Base-by-base conservation (phyloP, 257 asterid genomes). In the Datura wrightii region DNA sequence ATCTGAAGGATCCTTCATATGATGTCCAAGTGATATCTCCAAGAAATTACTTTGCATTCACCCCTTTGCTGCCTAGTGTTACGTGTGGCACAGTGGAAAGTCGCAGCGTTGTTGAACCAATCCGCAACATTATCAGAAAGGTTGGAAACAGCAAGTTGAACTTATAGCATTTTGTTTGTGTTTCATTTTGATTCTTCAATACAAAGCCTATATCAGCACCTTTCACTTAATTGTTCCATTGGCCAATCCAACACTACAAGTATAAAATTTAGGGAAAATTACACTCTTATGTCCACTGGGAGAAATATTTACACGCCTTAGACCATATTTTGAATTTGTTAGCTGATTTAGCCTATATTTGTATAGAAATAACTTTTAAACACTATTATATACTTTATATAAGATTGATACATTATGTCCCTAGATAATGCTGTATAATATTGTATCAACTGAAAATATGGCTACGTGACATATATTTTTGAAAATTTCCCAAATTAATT, bases 1-100 rank as follows among this genome's bases (percentile, higher is more conserved):
- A 85, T 87, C 89, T 94, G 79, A 96, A 93, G 84, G 90, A 90
- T 83, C 82, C 99, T 83, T 89, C 93, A 1, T 94, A 94, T 71
- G 95, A 96, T 70, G 93, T 96, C 79, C 97, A 94, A 87, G 98
- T 96, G 85, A 94, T 96, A 88, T 96, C 99, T 52, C 98, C 99
- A 6, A 97, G 98, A 80, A 96, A 96, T 89, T 94, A 94, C 89
- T 96, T 94, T 53, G 97, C 98, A 10, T 96, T 96, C 90, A 96
- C 97, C 65, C 99, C 99, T 53, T 88, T 96, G 89, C 93, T 96
- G 82, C 98, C 98, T 66, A 93, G 99, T 86, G 99, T 96, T 85
- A 94, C 99, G 6, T 91, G 97, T 82, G 99, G 99, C 84, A 93
- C 99, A 14, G 93, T 96, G 86, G 98, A 96, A 85, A 90, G 97